Evolutionary conservation across 2,329 filamentous ascomycete species (phyloP).

Genomic region (Neospermospora avenae): DNA sequence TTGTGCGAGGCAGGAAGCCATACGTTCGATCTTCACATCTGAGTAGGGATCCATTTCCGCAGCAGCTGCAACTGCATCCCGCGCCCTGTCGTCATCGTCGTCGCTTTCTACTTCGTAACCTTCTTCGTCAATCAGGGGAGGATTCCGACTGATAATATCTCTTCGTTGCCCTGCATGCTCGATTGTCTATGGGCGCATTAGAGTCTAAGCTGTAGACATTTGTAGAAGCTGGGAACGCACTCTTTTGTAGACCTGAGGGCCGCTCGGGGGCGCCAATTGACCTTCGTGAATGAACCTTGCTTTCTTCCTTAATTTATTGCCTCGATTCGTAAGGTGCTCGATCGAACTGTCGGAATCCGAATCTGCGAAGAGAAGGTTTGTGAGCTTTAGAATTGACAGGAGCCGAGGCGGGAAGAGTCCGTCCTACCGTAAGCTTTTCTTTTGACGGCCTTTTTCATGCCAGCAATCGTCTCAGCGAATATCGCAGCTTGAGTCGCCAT

Average conservation of each 20-base stretch:
- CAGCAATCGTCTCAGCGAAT: slow-evolving; percentile 63
- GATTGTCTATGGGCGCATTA: slow-evolving; percentile 51
- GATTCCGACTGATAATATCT: slow-evolving; percentile 71
- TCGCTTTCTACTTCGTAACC: slow-evolving; percentile 73
- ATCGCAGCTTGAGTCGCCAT: slow-evolving; percentile 59
- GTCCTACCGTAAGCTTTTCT: slow-evolving; percentile 58
- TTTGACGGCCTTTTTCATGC: slow-evolving; percentile 66
- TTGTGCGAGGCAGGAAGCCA: slow-evolving; percentile 33
- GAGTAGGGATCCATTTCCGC: slow-evolving; percentile 72
- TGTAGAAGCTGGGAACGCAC: slow-evolving; percentile 41
- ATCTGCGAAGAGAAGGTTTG: slow-evolving; percentile 46
- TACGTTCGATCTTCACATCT: slow-evolving; percentile 68
- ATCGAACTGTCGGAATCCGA: slow-evolving; percentile 76
- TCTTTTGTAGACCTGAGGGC: slow-evolving; percentile 68
- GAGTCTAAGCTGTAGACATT: slow-evolving; percentile 9
- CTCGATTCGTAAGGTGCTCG: slow-evolving; percentile 67
- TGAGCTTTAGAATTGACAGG: slow-evolving; percentile 26
- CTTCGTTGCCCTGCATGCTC: slow-evolving; percentile 72
- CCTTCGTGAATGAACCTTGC: slow-evolving; percentile 69
- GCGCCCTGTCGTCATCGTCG: slow-evolving; percentile 62
- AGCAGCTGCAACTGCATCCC: slow-evolving; percentile 59
- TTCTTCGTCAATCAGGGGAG: slow-evolving; percentile 70
- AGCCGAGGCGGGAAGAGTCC: slow-evolving; percentile 17
- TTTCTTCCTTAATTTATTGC: slow-evolving; percentile 74
- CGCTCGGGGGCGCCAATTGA: slow-evolving; percentile 62